A percentile compares a stretch with the other conserved stretches of the same genome.
Evolutionary conservation across 257 asterid species (phyloP).

Genomic region (Echium plantagineum): DNA sequence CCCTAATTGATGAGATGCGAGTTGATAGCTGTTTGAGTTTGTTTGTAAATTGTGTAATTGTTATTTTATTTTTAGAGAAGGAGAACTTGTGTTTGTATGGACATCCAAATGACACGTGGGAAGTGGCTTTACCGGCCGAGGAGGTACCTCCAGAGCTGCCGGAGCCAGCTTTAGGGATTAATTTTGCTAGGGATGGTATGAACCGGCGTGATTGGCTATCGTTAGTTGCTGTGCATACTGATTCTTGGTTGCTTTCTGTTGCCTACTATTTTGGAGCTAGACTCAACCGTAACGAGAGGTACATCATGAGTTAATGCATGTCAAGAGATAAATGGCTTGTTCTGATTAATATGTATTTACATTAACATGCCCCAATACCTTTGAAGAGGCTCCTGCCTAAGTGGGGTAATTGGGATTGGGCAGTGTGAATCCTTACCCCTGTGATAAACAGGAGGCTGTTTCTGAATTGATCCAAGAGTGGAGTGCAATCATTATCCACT

Average conservation of each 20-base stretch:
- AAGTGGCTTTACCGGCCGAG: slow-evolving; percentile 19
- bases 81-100: slow-evolving; percentile 23
- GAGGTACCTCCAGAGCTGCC: slow-evolving; percentile 22
- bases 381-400: too few species aligned
- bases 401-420: too few species aligned
- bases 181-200: slow-evolving; percentile 21
- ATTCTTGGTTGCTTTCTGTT: slow-evolving; percentile 19
- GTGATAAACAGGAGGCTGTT: too few species aligned
- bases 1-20: neutral
- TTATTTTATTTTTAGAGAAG: slow-evolving; percentile 3
- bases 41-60: neutral
- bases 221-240: slow-evolving; percentile 20
- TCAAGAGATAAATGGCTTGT: too few species aligned
- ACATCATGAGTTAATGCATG: neutral
- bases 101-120: slow-evolving; percentile 18
- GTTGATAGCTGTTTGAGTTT: neutral
- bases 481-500: too few species aligned
- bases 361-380: too few species aligned
- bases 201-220: slow-evolving; percentile 15
- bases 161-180: slow-evolving; percentile 19
- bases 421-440: too few species aligned
- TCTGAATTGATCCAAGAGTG: too few species aligned
- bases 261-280: slow-evolving; percentile 20
- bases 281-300: slow-evolving; percentile 18
- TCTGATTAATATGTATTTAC: too few species aligned